These are phyloP conservation scores for Epichloe brachyelytri DNA, from an alignment of 2,329 filamentous ascomycete species.

Conservation along the genomic window DNA sequence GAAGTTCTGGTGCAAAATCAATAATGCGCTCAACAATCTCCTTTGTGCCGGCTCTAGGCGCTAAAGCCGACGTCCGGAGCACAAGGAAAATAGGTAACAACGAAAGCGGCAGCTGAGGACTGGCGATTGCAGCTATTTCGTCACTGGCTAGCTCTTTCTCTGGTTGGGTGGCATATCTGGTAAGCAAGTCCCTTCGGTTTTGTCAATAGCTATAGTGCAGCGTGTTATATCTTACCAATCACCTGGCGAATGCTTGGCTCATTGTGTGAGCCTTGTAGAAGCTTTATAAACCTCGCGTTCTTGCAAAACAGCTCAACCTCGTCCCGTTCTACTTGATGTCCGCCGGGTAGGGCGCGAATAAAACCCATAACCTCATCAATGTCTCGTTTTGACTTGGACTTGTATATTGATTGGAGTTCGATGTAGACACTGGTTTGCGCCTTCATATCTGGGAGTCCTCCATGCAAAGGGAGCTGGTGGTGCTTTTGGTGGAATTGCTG, in stretches of 20 bases:
- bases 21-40: constrained; percentile 39
- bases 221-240: constrained; percentile 32
- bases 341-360: constrained; percentile 41
- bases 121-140: constrained; percentile 33
- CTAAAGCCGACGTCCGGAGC: constrained; percentile 40
- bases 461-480: constrained; percentile 65
- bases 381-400: constrained; percentile 70
- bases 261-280: constrained; percentile 48
- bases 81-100: constrained; percentile 59
- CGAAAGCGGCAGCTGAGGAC: constrained; percentile 39
- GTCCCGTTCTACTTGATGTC: constrained; percentile 44
- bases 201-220: neutral
- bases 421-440: constrained; percentile 85
- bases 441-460: constrained; percentile 94
- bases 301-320: constrained; percentile 92
- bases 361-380: constrained; percentile 57
- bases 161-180: constrained; percentile 15
- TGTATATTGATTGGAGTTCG: constrained; percentile 84
- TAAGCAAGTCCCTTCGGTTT: neutral
- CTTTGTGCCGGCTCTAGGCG: constrained; percentile 29
- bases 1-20: constrained; percentile 32
- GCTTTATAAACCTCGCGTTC: constrained; percentile 83
- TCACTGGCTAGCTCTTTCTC: constrained; percentile 43
- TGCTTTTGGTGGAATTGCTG: constrained; percentile 64
- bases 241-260: constrained; percentile 37